Evolutionary conservation across 1,284 basidiomycete genomes (phyloP).

Genomic region (Cutaneotrichosporon daszewskae): DNA sequence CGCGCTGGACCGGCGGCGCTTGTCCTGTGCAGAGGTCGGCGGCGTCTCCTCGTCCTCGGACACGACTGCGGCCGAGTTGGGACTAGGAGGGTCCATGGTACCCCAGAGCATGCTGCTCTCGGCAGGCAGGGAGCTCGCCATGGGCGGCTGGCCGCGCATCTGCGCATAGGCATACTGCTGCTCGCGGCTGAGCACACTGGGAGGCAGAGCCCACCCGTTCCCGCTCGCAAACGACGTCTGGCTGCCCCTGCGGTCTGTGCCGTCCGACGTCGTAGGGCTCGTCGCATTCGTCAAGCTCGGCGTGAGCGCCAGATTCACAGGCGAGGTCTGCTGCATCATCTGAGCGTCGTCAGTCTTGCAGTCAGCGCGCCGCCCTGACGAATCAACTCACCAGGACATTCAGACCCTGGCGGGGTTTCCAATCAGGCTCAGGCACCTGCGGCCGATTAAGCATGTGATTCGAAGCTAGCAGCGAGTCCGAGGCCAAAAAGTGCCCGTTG

Average conservation of each 20-base stretch:
- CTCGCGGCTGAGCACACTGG: background rate
- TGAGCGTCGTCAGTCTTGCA: background rate
- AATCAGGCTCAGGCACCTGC: too few relatives aligned
- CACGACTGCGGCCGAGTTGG: conserved; percentile 1
- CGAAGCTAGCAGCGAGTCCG: too few relatives aligned
- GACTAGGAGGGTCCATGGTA: too few relatives aligned
- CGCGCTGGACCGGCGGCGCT: conserved; percentile 29
- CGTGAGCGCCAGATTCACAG: conserved; percentile 19
- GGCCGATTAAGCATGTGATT: too few relatives aligned
- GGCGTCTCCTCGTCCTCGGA: conserved; percentile 7
- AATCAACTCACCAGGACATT: too few relatives aligned
- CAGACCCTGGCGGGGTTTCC: too few relatives aligned
- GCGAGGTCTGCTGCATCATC: conserved; percentile 8
- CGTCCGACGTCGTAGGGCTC: conserved; percentile 25
- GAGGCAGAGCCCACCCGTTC: background rate
- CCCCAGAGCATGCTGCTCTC: background rate
- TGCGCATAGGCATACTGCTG: background rate
- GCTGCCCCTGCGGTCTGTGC: conserved; percentile 1
- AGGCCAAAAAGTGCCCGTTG: too few relatives aligned
- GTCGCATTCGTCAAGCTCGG: conserved; percentile 34
- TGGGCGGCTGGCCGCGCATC: background rate
- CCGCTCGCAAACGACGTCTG: background rate
- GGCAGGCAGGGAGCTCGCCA: too few relatives aligned
- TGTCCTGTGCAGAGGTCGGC: conserved; percentile 4
- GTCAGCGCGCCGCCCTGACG: too few relatives aligned